phyloP scores from a whole-genome alignment of 2,329 filamentous ascomycete species.

The Pseudocercospora crystallina region DNA sequence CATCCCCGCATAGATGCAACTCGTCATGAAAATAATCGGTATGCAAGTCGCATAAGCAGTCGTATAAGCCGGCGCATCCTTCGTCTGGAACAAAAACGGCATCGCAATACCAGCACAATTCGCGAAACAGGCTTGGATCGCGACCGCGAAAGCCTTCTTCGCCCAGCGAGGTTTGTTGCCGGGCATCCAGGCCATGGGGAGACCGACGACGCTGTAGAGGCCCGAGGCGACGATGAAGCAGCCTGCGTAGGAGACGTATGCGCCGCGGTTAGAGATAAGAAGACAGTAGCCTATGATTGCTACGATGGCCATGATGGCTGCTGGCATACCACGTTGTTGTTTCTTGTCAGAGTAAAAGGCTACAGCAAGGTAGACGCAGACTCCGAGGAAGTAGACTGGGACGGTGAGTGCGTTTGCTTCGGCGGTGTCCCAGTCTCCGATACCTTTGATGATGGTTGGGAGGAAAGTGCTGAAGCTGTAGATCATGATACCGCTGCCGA shows the following conservation, averaged over 20 bases:
- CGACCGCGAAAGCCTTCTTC: constrained; percentile 33
- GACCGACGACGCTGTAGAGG: constrained; percentile 29
- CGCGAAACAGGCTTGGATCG: constrained; percentile 7
- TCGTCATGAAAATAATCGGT: constrained; percentile 18
- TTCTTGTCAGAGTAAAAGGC: constrained; percentile 50
- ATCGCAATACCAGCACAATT: constrained; percentile 13
- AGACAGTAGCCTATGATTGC: constrained; percentile 27
- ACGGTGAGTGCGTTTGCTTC: constrained; percentile 57
- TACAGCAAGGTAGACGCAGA: constrained; percentile 45
- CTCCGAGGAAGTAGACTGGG: constrained; percentile 56
- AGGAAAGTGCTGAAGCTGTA: constrained; percentile 61
- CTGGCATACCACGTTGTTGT: constrained; percentile 25
- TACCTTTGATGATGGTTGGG: constrained; percentile 54
- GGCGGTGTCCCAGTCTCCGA: constrained; percentile 51
- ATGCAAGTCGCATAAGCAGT: constrained; percentile 13
- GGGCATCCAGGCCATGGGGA: constrained; percentile 32
- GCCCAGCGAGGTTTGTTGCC: constrained; percentile 35
- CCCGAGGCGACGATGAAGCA: constrained; percentile 35
- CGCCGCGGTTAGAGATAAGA: constrained; percentile 16
- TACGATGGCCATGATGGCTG: constrained; percentile 20
- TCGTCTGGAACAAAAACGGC: constrained; percentile 12
- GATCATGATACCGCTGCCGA: constrained; percentile 56
- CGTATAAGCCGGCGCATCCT: constrained; percentile 9
- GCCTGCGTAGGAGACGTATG: constrained; percentile 23
- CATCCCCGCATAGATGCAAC: constrained; percentile 14